Base-by-base conservation (phyloP, 2,329 filamentous ascomycete species). In the Fusarium heterosporum region DNA sequence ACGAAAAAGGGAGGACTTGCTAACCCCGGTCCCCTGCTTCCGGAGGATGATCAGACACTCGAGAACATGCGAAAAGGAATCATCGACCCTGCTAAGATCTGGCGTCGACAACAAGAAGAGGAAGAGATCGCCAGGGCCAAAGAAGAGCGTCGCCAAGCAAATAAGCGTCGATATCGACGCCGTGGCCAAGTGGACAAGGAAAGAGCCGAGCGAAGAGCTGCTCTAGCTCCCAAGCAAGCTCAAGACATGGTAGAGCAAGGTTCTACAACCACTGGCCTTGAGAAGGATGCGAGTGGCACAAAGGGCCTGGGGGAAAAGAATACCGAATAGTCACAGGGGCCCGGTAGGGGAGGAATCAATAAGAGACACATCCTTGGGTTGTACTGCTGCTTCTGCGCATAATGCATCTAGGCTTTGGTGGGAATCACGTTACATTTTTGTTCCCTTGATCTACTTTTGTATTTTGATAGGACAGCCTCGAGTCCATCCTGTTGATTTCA, bases 141-240 rank as follows among this genome's bases (percentile, higher is more conserved):
- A 34, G 72, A 74, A 36, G 60, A 68, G 45, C 55, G 59, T 25
- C 66, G 68, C 11, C 48, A 61, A 30, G 70, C 66, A 17, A 73
- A 69, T 41, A 74, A 74, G 36, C 52, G 56, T n/a, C 66, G 64
- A 41, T 74, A 71, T 38, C 53, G 64, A 13, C 66, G 66, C n/a
- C 55, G 70, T 40, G 58, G 69, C 11, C 53, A 71, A 22, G 57
- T 66, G 29, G 57, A 53, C 14, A 69, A 47, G 48, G 69, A 72
- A 40, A 64, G 60, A 46, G 59, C 64, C 5, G 53, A 68, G 22
- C 52, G 34, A 47, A 46, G 47, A 29, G 66, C 58, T 25, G 61
- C 64, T 19, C 45, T 53, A 25, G 55, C 45, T 26, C 49, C 61
- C 13, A 30, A 58, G 38, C 25, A 62, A 16, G 45, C 38, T 5